Conservation (phyloP, 2,329 filamentous ascomycete genomes). For the Cytospora mali region DNA sequence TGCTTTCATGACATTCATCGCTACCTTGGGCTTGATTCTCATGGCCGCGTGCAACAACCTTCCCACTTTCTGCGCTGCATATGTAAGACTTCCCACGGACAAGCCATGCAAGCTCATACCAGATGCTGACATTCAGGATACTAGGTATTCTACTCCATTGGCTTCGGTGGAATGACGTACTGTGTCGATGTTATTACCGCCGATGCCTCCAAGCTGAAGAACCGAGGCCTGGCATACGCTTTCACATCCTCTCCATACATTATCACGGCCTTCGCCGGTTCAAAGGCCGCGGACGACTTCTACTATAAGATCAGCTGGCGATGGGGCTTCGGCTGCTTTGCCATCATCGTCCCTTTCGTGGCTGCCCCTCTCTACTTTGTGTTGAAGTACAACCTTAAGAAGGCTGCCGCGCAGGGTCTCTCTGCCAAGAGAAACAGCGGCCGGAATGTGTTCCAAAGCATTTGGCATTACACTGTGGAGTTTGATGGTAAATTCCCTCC, state of each 20-base stretch:
- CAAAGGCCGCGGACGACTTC: slow-evolving; percentile 55
- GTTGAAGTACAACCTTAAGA: slow-evolving; percentile 57
- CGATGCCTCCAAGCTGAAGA: slow-evolving; percentile 65
- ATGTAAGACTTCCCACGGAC: slow-evolving; percentile 30
- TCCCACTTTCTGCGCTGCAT: slow-evolving; percentile 49
- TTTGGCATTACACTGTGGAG: slow-evolving; percentile 55
- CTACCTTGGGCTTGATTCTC: slow-evolving; percentile 56
- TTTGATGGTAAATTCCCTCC: slow-evolving; percentile 60
- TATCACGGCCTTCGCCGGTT: slow-evolving; percentile 63
- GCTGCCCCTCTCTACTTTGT: slow-evolving; percentile 62
- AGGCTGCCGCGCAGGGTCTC: slow-evolving; percentile 56
- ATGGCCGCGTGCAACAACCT: slow-evolving; percentile 61
- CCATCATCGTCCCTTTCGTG: slow-evolving; percentile 58
- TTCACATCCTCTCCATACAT: slow-evolving; percentile 66
- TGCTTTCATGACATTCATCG: slow-evolving; percentile 42
- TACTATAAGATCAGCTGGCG: slow-evolving; percentile 57
- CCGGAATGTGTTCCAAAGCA: slow-evolving; percentile 49
- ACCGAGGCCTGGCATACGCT: slow-evolving; percentile 63
- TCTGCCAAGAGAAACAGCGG: slow-evolving; percentile 42
- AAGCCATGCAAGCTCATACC: not conserved
- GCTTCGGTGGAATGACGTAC: slow-evolving; percentile 60
- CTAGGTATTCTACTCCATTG: slow-evolving; percentile 66
- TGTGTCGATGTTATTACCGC: slow-evolving; percentile 65
- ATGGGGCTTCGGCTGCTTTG: slow-evolving; percentile 64
- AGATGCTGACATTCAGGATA: slow-evolving; percentile 30